Evolutionary conservation across 495 filamentous ascomycete species (phyloP).

Genomic region (Podospora fimiseda): DNA sequence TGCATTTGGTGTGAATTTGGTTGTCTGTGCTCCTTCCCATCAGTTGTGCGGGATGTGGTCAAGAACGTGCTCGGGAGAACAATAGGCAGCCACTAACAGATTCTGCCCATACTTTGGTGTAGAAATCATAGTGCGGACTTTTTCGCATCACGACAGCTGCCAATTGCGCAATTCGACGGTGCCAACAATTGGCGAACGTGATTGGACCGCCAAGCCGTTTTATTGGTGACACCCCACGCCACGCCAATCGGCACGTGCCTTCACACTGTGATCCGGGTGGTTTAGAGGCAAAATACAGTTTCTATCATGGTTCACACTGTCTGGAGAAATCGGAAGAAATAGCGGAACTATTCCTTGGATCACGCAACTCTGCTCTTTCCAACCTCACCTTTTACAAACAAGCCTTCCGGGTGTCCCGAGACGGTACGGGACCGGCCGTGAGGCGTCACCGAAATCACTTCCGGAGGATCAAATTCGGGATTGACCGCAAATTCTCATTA

Average conservation of each 20-base stretch:
- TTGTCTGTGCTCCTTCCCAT: neutral
- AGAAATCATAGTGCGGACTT: neutral
- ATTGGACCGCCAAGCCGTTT: neutral
- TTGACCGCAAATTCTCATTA: too few species aligned
- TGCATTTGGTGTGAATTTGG: neutral
- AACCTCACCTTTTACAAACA: too few species aligned
- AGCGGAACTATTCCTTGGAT: too few species aligned
- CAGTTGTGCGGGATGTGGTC: neutral
- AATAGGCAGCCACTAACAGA: neutral
- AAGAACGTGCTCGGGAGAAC: neutral
- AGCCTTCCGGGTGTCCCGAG: too few species aligned
- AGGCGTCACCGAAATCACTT: too few species aligned
- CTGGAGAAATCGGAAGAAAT: too few species aligned
- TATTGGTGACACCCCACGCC: neutral
- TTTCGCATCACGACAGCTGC: neutral
- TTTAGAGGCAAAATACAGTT: too few species aligned
- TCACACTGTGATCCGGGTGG: too few species aligned
- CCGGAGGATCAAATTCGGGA: too few species aligned
- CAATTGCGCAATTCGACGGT: neutral
- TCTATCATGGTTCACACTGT: too few species aligned
- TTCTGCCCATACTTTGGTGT: neutral
- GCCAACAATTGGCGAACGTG: neutral
- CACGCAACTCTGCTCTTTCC: too few species aligned
- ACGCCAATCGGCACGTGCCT: neutral
- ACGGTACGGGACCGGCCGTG: too few species aligned